Conservation (phyloP, 2,329 filamentous ascomycete species). For the Davidsoniella australis region DNA sequence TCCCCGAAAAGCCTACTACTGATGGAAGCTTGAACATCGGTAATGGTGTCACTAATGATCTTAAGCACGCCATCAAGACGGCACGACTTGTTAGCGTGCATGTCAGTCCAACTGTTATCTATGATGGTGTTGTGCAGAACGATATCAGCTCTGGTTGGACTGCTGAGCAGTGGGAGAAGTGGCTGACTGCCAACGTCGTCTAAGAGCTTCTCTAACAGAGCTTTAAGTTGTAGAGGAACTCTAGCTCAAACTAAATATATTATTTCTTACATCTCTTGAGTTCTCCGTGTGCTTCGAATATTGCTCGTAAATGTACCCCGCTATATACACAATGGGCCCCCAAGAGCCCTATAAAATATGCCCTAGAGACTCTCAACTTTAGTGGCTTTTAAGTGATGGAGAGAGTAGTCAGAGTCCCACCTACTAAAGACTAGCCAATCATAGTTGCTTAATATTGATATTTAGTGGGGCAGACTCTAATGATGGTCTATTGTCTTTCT, state of each 20-base stretch:
- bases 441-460: too few relatives aligned
- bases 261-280: not conserved
- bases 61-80: slow-evolving; percentile 72
- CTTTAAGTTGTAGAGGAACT: too few relatives aligned
- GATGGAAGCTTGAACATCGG: slow-evolving; percentile 60
- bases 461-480: too few relatives aligned
- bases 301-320: too few relatives aligned
- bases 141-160: slow-evolving; percentile 67
- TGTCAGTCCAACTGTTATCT: slow-evolving; percentile 78
- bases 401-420: too few relatives aligned
- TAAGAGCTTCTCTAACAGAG: not conserved
- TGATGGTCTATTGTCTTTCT: too few relatives aligned
- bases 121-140: slow-evolving; percentile 68
- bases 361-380: too few relatives aligned
- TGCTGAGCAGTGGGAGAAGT: slow-evolving; percentile 69
- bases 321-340: too few relatives aligned
- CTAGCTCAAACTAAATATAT: not conserved
- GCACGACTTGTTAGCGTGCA: slow-evolving; percentile 67
- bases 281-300: too few relatives aligned
- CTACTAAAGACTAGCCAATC: too few relatives aligned
- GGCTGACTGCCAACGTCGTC: slow-evolving; percentile 35
- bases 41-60: slow-evolving; percentile 67
- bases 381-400: too few relatives aligned
- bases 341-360: too few relatives aligned
- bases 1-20: slow-evolving; percentile 47